These are phyloP conservation scores for Aspergillus sp. DNA, from an alignment of 2,329 filamentous ascomycete species.

Conservation along the genomic window DNA sequence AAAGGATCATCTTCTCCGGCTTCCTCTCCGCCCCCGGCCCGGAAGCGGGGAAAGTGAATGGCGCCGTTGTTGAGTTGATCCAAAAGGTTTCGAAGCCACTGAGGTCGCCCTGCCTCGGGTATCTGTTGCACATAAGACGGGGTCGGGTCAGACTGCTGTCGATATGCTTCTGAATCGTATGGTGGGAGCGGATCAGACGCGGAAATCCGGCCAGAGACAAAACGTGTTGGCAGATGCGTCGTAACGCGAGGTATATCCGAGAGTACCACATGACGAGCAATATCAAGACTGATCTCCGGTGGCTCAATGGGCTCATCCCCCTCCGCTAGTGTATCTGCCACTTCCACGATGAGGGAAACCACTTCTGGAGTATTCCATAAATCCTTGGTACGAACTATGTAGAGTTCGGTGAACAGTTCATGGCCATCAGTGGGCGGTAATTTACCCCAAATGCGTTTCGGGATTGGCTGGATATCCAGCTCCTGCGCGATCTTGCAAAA, in stretches of 20 bases:
- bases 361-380: constrained; percentile 83
- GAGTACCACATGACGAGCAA: constrained; percentile 78
- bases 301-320: constrained; percentile 50
- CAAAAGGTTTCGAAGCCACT: constrained; percentile 43
- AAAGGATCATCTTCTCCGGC: constrained; percentile 18
- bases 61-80: constrained; percentile 41
- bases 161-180: constrained; percentile 48
- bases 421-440: constrained; percentile 68
- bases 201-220: constrained; percentile 69
- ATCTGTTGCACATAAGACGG: constrained; percentile 37
- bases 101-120: constrained; percentile 37
- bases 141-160: constrained; percentile 39
- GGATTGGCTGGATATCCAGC: constrained; percentile 74
- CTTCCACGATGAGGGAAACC: constrained; percentile 69
- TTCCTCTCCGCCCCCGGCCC: constrained; percentile 25
- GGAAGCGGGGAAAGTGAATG: constrained; percentile 32
- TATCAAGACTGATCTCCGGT: constrained; percentile 55
- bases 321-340: constrained; percentile 60
- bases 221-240: constrained; percentile 66
- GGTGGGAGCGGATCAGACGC: constrained; percentile 85
- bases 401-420: constrained; percentile 74
- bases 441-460: constrained; percentile 81
- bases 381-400: constrained; percentile 76
- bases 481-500: constrained; percentile 80
- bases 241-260: constrained; percentile 75